Conservation (phyloP, 495 filamentous ascomycete genomes). For the Halenospora varia region DNA sequence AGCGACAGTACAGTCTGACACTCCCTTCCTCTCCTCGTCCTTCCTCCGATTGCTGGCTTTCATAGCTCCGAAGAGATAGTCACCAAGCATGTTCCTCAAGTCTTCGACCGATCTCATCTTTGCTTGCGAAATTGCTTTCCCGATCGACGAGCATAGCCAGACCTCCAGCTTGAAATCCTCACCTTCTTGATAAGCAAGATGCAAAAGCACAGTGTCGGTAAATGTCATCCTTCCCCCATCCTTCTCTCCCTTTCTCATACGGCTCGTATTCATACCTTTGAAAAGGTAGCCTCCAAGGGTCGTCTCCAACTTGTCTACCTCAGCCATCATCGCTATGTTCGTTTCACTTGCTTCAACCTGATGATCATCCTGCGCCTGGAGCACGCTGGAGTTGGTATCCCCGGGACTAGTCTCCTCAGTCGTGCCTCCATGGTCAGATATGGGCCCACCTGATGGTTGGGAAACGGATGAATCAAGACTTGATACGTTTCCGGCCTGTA, state of each 20-base stretch:
- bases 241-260: constrained; percentile 7
- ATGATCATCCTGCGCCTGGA: constrained; percentile 4
- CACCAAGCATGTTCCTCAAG: constrained; percentile 5
- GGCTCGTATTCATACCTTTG: constrained; percentile 11
- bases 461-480: constrained; percentile 9
- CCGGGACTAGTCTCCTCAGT: constrained; percentile 4
- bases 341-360: constrained; percentile 12
- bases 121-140: constrained; percentile 9
- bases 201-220: constrained; percentile 11
- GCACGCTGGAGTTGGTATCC: constrained; percentile 8
- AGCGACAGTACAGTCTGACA: neutral
- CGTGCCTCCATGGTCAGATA: constrained; percentile 9
- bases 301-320: constrained; percentile 8
- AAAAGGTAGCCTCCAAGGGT: constrained; percentile 10
- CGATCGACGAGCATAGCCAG: constrained; percentile 8
- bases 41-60: constrained; percentile 3
- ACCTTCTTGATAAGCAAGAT: constrained; percentile 9
- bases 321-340: constrained; percentile 12
- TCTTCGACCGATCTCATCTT: constrained; percentile 13
- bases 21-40: constrained; percentile 6
- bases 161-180: constrained; percentile 10
- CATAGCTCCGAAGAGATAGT: constrained; percentile 8
- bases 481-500: constrained; percentile 6
- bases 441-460: constrained; percentile 6
- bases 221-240: constrained; percentile 2